Evolutionary conservation across 1,284 basidiomycete species (phyloP), one percentile per base, ranked within the genome.

Genomic region (Ganoderma resinaceum): DNA sequence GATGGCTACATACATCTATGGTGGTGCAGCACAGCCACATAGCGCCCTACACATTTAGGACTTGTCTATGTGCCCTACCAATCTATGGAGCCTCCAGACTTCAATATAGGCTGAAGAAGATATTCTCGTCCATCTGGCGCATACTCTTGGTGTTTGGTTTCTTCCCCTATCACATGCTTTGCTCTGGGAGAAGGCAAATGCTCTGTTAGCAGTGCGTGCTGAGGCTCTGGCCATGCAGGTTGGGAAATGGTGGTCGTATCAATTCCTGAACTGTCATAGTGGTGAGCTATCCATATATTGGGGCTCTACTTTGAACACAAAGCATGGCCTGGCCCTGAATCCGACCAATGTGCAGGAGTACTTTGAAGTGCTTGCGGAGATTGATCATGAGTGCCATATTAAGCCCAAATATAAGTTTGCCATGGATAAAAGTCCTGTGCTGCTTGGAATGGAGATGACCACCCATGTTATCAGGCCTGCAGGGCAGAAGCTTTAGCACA

Each of bases 241-340:
- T 26, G 46, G 46, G 2, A 23, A 49, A n/a, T 1, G 46, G 46
- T 49, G 46, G 46, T 49, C 46, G 26, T n/a, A 49, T 49, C 46
- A 16, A 49, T 49, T 49, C 23, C n/a, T 49, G 3, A 26, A 49
- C 8, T n/a, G 12, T 49, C 46, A 49, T 49, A 26, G 3, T 49
- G 46, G 46, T 49, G 46, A 49, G 46, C 46, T 49, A 12, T 49
- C 46, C 7, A 49, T 26, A 9, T 35, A 35, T 9, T 35, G 9
- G 1, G 68, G 72, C 23, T 68, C 16, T 1, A 73, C 67, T 12
- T 49, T 49, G 11, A 49, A 26, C 26, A 49, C 46, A 7, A 49
- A 49, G 46, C n/a, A 7, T 49, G 46, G 46, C 46, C 46, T 49
- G 23, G 46, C 46, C 46, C 23, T 49, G 5, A 49, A 49, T 49